Conservation (phyloP, 805 yeast genomes). For the Wickerhamomyces silvicola region DNA sequence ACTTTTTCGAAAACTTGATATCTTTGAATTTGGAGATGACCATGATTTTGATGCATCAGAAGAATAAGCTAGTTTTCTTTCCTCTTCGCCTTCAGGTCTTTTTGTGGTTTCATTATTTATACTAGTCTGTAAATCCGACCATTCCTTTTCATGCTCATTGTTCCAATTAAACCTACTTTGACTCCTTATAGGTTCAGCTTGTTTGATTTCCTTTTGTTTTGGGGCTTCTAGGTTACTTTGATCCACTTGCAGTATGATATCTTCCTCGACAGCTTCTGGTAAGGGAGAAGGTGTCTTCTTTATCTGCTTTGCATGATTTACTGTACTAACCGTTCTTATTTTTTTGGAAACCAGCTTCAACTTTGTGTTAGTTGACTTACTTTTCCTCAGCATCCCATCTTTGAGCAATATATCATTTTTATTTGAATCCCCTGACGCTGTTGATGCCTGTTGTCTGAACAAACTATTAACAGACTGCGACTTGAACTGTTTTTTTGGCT, state of each 20-base stretch:
- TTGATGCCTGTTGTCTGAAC: constrained; percentile 17
- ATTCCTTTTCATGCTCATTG: constrained; percentile 1
- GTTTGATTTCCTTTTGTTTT: not conserved
- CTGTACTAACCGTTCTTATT: constrained; percentile 2
- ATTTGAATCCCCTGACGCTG: constrained; percentile 1
- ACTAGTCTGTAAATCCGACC: constrained; percentile 1
- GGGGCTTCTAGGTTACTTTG: no score
- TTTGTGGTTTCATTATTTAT: constrained; percentile 1
- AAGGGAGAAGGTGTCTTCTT: not conserved
- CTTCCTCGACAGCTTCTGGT: no score
- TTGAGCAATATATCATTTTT: constrained; percentile 1
- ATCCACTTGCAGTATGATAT: no score
- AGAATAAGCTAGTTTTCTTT: not conserved
- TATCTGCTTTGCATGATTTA: constrained; percentile 2
- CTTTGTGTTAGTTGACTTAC: constrained; percentile 14
- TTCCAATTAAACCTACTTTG: constrained; percentile 5
- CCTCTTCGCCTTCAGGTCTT: not conserved
- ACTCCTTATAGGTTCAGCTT: not conserved
- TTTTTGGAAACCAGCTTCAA: constrained; percentile 17
- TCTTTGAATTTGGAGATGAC: constrained; percentile 21
- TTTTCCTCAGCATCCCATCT: constrained; percentile 2
- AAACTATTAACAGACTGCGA: constrained; percentile 23
- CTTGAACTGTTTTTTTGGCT: constrained; percentile 23
- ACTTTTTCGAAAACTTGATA: constrained; percentile 21
- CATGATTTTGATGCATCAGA: constrained; percentile 5